Evolutionary conservation across 2,329 filamentous ascomycete species (phyloP), one percentile per base, ranked within the genome.

Genomic region (Bretziella fagacearum): DNA sequence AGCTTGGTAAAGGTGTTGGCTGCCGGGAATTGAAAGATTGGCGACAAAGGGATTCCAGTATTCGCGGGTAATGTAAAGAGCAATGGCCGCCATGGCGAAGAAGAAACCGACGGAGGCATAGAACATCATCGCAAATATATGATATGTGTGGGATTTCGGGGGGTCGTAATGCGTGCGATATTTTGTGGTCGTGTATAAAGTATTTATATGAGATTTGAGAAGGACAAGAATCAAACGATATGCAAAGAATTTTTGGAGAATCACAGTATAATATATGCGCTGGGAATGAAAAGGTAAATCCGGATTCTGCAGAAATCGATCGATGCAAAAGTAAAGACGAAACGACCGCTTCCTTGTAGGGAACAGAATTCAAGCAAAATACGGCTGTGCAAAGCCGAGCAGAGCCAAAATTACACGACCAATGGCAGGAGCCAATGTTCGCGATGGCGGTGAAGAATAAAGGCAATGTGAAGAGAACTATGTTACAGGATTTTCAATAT

Each of bases 61-160:
- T 48, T 70, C 62, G 55, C 89, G 84, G 49, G 83, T 89, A 54
- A 91, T 66, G 70, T 86, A 94, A 56, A 91, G 77, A 50, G 69
- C 74, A 48, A 84, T 91, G 51, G 78, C 80, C 54, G 73, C 58
- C 55, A 87, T 58, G 57, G 94, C 69, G 59, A 82, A 70, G 55
- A 80, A 62, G 60, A 94, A 73, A 57, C 75, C 76, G 53, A 87
- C 61, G 55, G 74, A 77, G 67, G 86, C 93, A 65, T 93, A 74
- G 53, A 93, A 60, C 67, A 87, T 91, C 84, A 93, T 93, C 55
- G 63, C 60, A 56, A 25, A 18, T 18, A 33, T 15, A 15, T 17
- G 25, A 20, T 8, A 8, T 7, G 26, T n/a, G 30, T 7, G 22
- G 32, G 23, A 17, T 44, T 32, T 35, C 15, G 32, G 13, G 7